Evolutionary conservation across 306 rosid genomes (phyloP).

Genomic region (Luffa acutangula): DNA sequence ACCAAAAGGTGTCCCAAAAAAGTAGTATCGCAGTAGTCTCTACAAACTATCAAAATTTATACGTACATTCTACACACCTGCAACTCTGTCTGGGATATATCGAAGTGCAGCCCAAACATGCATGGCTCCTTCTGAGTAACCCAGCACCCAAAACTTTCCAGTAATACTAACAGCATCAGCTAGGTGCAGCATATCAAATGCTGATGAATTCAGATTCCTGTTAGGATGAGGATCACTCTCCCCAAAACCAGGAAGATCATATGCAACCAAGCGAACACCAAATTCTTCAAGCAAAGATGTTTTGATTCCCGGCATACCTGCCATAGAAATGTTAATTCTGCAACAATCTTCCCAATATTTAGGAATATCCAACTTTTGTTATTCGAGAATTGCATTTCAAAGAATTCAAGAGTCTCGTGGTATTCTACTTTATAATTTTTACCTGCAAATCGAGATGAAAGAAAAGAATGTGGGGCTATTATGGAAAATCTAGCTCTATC

Average conservation of each 20-base stretch:
- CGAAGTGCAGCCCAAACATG: conserved; percentile 90
- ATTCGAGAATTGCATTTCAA: background rate
- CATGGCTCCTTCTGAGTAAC: conserved; percentile 72
- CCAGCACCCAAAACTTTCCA: conserved; percentile 83
- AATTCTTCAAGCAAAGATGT: conserved; percentile 67
- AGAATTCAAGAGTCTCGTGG: background rate
- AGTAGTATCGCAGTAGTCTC: background rate
- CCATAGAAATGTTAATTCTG: background rate
- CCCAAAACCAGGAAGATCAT: conserved; percentile 99
- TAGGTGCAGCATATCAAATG: conserved; percentile 63
- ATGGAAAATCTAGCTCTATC: conserved; percentile 62
- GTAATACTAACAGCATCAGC: conserved; percentile 54
- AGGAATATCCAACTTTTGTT: background rate
- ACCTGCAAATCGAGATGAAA: conserved; percentile 92
- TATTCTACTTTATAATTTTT: background rate
- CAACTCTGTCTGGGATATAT: conserved; percentile 77
- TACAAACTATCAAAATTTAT: background rate
- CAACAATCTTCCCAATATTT: background rate
- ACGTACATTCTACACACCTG: conserved; percentile 33
- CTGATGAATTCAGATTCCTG: conserved; percentile 75
- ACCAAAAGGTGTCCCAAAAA: background rate
- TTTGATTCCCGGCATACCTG: conserved; percentile 81
- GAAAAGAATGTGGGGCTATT: conserved; percentile 80
- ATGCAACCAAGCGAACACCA: conserved; percentile 67
- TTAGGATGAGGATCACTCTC: conserved; percentile 90